Evolutionary conservation across 1,284 basidiomycete species (phyloP).

Genomic region (Stereum hirsutum): DNA sequence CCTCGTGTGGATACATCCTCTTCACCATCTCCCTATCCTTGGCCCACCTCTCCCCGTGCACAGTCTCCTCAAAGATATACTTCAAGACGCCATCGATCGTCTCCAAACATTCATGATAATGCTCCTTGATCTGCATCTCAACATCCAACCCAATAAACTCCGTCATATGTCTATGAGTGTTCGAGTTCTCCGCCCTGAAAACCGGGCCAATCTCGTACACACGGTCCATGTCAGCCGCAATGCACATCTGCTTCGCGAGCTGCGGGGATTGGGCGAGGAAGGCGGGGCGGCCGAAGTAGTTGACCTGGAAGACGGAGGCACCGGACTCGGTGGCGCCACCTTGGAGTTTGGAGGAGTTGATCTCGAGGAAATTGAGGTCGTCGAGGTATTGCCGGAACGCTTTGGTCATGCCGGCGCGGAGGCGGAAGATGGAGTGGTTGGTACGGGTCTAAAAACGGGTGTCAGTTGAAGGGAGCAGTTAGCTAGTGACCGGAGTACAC

Average conservation of each 20-base stretch:
- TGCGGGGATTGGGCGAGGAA: conserved; percentile 97
- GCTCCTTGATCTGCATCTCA: conserved; percentile 97
- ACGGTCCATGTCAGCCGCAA: conserved; percentile 95
- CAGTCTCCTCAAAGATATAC: conserved; percentile 75
- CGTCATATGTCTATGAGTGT: conserved; percentile 96
- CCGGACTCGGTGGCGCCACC: conserved; percentile 96
- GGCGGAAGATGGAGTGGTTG: conserved; percentile 93
- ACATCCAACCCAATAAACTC: conserved; percentile 99
- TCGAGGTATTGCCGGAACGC: conserved; percentile 87
- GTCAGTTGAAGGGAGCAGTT: not conserved
- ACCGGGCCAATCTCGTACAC: conserved; percentile 97
- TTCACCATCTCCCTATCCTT: conserved; percentile 79
- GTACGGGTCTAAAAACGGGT: conserved; percentile 64
- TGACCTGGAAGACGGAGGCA: conserved; percentile 95
- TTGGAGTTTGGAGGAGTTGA: conserved; percentile 98
- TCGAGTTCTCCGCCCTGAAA: conserved; percentile 97
- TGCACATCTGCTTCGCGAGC: conserved; percentile 98
- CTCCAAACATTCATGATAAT: conserved; percentile 95
- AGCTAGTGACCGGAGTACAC: conserved; percentile 18
- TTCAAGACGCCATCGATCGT: conserved; percentile 79
- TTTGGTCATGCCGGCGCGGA: conserved; percentile 84
- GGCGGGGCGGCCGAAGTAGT: conserved; percentile 90
- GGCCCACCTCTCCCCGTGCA: conserved; percentile 68
- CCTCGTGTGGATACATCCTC: conserved; percentile 86
- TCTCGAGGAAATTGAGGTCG: conserved; percentile 78